Percentiles rank a stretch among this genome's conserved stretches.
These are phyloP conservation scores for Candida lessepsii DNA, from an alignment of 805 yeast genomes.

Conservation along the genomic window DNA sequence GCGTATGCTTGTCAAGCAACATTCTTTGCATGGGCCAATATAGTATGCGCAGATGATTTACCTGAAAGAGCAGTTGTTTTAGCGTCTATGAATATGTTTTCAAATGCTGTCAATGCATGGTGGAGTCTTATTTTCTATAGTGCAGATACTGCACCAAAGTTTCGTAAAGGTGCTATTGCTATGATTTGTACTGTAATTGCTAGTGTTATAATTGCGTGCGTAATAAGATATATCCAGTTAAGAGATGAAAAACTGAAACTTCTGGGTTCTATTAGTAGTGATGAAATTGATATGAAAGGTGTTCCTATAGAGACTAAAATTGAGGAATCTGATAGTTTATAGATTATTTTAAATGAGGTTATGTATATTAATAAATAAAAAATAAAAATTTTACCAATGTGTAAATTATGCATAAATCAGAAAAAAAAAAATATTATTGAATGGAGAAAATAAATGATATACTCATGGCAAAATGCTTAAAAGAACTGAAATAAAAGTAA, in stretches of 20 bases:
- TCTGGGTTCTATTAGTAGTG: neutral
- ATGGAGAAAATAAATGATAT: too few species aligned
- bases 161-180: conserved; percentile 54
- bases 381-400: too few species aligned
- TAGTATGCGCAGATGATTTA: conserved; percentile 55
- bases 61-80: conserved; percentile 64
- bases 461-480: too few species aligned
- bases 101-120: conserved; percentile 64
- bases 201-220: conserved; percentile 38
- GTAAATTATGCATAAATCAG: too few species aligned
- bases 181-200: conserved; percentile 51
- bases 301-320: conserved; percentile 1
- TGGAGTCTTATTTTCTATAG: conserved; percentile 55
- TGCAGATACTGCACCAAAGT: conserved; percentile 52
- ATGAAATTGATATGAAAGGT: conserved; percentile 6
- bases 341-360: conserved; percentile 13
- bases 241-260: conserved; percentile 25
- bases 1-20: conserved; percentile 60
- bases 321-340: conserved; percentile 1
- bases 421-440: too few species aligned
- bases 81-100: conserved; percentile 66
- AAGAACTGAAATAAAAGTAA: too few species aligned
- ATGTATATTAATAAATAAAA: neutral
- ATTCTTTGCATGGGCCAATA: conserved; percentile 63
- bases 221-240: conserved; percentile 44